Evolutionary conservation across 208 protist species (phyloP), one percentile per base, ranked within the genome.

Genomic region (Leptomonas seymouri): DNA sequence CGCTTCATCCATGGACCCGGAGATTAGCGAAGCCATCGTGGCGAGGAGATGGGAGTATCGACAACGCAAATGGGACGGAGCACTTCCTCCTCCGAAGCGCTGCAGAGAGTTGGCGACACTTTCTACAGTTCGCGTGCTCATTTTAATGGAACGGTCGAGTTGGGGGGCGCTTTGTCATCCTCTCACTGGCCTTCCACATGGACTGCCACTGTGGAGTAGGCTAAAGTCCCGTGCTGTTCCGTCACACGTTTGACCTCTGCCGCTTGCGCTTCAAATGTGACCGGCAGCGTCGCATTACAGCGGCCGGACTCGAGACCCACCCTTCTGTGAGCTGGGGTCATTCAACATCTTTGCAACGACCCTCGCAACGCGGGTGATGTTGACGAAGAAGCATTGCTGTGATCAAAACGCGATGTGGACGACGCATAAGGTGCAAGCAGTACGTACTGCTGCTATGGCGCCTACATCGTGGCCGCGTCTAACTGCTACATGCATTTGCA

Each of bases 111-210:
- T 44, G 9, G 44, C 41, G 39, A 6, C 42, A 18, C 7, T 27
- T 23, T 55, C 60, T 11, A 56, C 44, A 16, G 63, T 78, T 27
- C 58, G 63, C 28, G 71, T 85, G 34, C 59, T 67, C 27, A 73
- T 68, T 21, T 45, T 85, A 30, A 81, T 85, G 80, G 74, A 85
- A 57, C 80, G 61, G 9, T 31, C 78, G 30, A 64, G 78, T 63
- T 78, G 74, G 41, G 80, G 68, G 1, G 65, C 80, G 23, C 62
- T 80, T n/a, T 46, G 41, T 4, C 58, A 70, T 0, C 63, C 78
- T 7, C 41, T 81, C 14, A 31, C 39, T 20, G 44, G 51, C 20
- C 76, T 81, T 39, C 68, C 59, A 8, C 44, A 50, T n/a, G 74
- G 75, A n/a, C 16, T 85, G 20, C 80, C 80, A n/a, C n/a, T n/a